These are phyloP conservation scores for Stemphylium vesicarium DNA, from an alignment of 2,329 filamentous ascomycete genomes.

Conservation along the genomic window DNA sequence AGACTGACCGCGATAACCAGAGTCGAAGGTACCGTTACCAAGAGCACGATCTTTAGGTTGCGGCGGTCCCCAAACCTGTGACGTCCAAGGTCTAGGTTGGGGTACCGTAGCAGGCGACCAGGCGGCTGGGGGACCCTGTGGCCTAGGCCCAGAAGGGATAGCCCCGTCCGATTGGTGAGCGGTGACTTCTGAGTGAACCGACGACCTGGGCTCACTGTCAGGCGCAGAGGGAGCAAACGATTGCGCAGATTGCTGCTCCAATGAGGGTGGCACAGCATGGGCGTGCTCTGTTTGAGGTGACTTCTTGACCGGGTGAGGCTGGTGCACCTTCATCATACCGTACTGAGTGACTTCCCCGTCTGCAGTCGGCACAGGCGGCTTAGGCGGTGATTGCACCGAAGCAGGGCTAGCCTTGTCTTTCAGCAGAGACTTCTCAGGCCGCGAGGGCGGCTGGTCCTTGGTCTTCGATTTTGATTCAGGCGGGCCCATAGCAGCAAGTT, in stretches of 20 bases:
- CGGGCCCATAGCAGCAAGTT: slow-evolving; percentile 73
- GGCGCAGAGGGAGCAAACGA: slow-evolving; percentile 28
- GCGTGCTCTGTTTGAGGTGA: slow-evolving; percentile 23
- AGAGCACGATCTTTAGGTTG: slow-evolving; percentile 70
- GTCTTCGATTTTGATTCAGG: slow-evolving; percentile 43
- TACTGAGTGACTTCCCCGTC: slow-evolving; percentile 65
- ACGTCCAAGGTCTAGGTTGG: slow-evolving; percentile 39
- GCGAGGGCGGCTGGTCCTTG: slow-evolving; percentile 49
- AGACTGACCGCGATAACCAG: slow-evolving; percentile 61
- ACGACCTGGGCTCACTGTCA: slow-evolving; percentile 25
- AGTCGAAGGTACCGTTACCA: slow-evolving; percentile 78
- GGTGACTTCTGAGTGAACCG: slow-evolving; percentile 24
- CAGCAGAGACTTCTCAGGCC: slow-evolving; percentile 46
- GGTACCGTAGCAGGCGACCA: slow-evolving; percentile 37
- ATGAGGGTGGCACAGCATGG: slow-evolving; percentile 24
- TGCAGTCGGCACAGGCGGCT: slow-evolving; percentile 64
- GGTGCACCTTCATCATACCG: slow-evolving; percentile 68
- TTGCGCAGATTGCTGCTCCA: slow-evolving; percentile 23
- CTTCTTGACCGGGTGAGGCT: slow-evolving; percentile 58
- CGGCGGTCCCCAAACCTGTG: slow-evolving; percentile 78
- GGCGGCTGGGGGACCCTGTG: slow-evolving; percentile 32
- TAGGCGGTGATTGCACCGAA: slow-evolving; percentile 56
- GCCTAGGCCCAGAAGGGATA: slow-evolving; percentile 27
- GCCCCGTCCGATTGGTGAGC: slow-evolving; percentile 27
- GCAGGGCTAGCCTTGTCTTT: slow-evolving; percentile 53